Conservation (phyloP, 495 filamentous ascomycete species). For the Penicillium malachiteum region DNA sequence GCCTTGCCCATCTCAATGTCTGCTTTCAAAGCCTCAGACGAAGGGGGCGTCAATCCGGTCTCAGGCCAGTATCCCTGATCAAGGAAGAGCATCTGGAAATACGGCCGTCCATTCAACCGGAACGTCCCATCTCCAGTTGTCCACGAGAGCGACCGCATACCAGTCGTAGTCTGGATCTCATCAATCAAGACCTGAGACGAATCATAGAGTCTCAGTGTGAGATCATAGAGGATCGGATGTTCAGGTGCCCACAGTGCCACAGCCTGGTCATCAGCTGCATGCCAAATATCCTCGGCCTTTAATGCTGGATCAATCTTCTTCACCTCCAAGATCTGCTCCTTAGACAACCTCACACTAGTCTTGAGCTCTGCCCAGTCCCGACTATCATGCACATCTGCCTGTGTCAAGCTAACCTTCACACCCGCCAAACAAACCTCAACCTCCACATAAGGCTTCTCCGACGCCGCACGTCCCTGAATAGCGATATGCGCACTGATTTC, state of each 20-base stretch:
- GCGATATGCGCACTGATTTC: conserved; percentile 25
- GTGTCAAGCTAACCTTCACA: conserved; percentile 9
- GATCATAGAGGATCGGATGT: conserved; percentile 38
- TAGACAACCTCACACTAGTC: conserved; percentile 20
- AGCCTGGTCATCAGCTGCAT: neutral
- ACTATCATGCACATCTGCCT: conserved; percentile 13
- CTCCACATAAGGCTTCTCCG: conserved; percentile 17
- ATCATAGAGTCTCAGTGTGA: conserved; percentile 29
- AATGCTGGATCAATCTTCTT: conserved; percentile 10
- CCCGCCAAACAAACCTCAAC: conserved; percentile 27
- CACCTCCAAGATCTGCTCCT: conserved; percentile 4
- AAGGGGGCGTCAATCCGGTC: conserved; percentile 40
- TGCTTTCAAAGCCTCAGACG: conserved; percentile 27
- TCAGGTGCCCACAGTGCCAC: conserved; percentile 40
- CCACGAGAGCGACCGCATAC: conserved; percentile 40
- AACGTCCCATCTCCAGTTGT: conserved; percentile 37
- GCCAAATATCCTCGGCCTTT: conserved; percentile 21
- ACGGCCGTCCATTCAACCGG: conserved; percentile 36
- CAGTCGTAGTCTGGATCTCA: conserved; percentile 31
- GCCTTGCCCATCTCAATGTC: conserved; percentile 35
- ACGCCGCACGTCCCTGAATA: conserved; percentile 16
- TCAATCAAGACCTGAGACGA: conserved; percentile 19
- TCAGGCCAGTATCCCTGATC: conserved; percentile 43
- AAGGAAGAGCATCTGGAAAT: conserved; percentile 38
- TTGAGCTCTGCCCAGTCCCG: conserved; percentile 23